Evolutionary conservation across 495 filamentous ascomycete species (phyloP), one percentile per base, ranked within the genome.

Genomic region (Ramalina peruviana): DNA sequence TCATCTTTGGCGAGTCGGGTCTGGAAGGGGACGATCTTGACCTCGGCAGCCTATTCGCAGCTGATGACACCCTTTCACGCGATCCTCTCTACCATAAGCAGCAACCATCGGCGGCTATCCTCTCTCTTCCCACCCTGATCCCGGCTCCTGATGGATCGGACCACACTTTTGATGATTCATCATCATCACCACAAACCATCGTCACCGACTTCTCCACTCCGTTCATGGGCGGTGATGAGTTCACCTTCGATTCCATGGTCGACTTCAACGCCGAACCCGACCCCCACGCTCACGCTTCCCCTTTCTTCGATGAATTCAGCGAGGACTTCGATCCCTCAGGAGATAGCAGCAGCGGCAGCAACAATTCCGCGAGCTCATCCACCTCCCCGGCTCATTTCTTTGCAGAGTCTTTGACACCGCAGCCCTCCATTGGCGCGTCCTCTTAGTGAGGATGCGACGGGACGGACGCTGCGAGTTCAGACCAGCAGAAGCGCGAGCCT

Each of bases 391-490:
- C 77, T 67, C 70, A 73, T 58, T 63, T 67, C 74, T 58, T 70
- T 75, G 65, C 66, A 65, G 60, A 65, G 70, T 66, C 71, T 76
- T 61, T 69, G 76, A 67, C 82, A 82, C 74, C 83, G 86, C 86
- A 89, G 83, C 84, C 83, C 82, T 77, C 78, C 76, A 68, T 77
- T 85, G 84, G 86, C 86, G 86, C 86, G 83, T 84, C 85, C 82
- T 66, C 76, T 85, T 67, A 33, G 30, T 33, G 75, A 74, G 80
- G 82, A 86, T 86, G 86, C 86, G 85, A 89, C 86, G 81, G 79
- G 83, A 78, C 76, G 70, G 78, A 81, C 78, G 75, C 84, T 87
- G 86, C 85, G 75, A 74, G 72, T 66, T 54, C 61, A 54, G 54
- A 58, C 60, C 60, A 57, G 56, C 54, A 49, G 54, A 48, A 53